Evolutionary conservation across 106 monocot species (phyloP).

Genomic region (Phalaenopsis equestris): DNA sequence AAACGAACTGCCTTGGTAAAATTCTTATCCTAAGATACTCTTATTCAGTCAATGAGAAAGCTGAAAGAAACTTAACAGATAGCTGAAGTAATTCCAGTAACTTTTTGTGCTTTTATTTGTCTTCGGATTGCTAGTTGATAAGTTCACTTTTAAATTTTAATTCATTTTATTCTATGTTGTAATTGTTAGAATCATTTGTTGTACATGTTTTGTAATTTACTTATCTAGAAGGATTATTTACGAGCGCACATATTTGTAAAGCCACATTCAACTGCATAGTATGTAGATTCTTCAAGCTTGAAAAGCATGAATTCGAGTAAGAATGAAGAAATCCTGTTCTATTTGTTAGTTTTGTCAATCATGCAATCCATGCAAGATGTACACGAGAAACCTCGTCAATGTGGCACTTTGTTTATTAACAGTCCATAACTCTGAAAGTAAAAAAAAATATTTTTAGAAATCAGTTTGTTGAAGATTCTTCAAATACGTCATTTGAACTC

Average conservation of each 20-base stretch:
- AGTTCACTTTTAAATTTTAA: not conserved
- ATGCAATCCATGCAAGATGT: not conserved
- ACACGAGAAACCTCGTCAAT: not conserved
- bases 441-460: not conserved
- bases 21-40: not conserved
- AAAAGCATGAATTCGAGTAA: too few species aligned
- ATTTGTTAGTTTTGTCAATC: not conserved
- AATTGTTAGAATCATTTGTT: not conserved
- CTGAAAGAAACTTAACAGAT: not conserved
- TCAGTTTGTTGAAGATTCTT: not conserved
- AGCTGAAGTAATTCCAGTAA: not conserved
- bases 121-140: not conserved
- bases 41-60: not conserved
- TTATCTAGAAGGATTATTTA: not conserved
- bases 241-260: not conserved
- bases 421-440: not conserved
- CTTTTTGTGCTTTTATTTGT: not conserved
- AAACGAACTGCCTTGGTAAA: conserved; percentile 62
- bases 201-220: not conserved
- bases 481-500: not conserved
- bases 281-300: not conserved
- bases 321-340: too few species aligned
- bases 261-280: not conserved
- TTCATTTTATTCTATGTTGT: not conserved
- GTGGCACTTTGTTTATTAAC: not conserved